Base-by-base conservation (phyloP, 2,329 filamentous ascomycete genomes). In the Epichloe bromicola region DNA sequence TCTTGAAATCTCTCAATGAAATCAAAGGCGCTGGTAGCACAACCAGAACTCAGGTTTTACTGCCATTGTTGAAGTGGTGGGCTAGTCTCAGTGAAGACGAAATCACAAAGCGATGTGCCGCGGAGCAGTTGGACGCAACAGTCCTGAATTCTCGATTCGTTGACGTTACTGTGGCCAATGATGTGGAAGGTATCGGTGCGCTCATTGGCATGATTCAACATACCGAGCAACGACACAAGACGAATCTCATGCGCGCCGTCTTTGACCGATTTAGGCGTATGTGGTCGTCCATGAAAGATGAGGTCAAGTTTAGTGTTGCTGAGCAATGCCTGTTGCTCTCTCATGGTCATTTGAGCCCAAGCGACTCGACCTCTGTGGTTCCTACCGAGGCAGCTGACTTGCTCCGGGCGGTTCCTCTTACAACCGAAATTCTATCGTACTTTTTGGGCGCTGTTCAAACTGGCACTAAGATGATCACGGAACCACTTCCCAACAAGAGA, bases 401-500 rank as follows among this genome's bases (percentile, higher is more conserved):
- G 26, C 72, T 97, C 51, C 80, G 83, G 52, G 81, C 76, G 52
- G 77, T 94, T 7, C 73, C 82, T n/a, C 74, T 95, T 39, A 82
- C 86, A 2, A 87, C 86, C 0, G 73, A 82, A 33, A 82, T 88
- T 23, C 75, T 96, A 8, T 70, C 81, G 1, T 74, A 76, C 46
- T 88, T 95, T 66, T 69, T 95, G 7, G 78, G 86, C 56, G 82
- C 80, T 23, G 76, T 95, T 40, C 85, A 88, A 52, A 82, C 80
- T 14, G 79, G 83, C n/a, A 76, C 82, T 3, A 81, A 85, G 59
- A 77, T 90, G 66, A 81, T 84, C 41, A 82, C 82, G 45, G 81
- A 83, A 51, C 79, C 82, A 12, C 84, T 86, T 10, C 78, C 85
- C 2, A 83, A 83, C 56, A 95, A 95, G 72, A 77, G 88, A 55